Conservation (phyloP, 139 green algal species). For the Chlorella sp. region DNA sequence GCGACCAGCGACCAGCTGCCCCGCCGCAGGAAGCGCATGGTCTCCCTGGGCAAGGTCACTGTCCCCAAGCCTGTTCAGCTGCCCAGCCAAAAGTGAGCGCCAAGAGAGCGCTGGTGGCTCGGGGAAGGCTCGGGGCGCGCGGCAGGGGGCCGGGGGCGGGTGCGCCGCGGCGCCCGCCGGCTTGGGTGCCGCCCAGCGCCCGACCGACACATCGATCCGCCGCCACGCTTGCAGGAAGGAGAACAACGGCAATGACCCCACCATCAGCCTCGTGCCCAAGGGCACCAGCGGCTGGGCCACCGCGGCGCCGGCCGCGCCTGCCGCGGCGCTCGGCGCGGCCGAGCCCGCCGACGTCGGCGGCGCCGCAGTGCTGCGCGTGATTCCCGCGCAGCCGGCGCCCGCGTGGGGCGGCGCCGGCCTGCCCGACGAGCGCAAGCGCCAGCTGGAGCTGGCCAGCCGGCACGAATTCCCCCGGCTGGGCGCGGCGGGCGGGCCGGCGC, state of each 20-base stretch:
- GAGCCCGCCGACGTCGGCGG: neutral
- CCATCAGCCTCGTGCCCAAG: conserved; percentile 41
- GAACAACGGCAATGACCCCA: conserved; percentile 55
- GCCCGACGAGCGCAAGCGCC: conserved; percentile 36
- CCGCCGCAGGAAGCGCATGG: conserved; percentile 43
- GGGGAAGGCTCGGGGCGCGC: too few species aligned
- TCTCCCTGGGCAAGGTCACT: conserved; percentile 55
- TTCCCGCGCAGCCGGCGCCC: conserved; percentile 27
- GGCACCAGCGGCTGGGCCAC: conserved; percentile 17
- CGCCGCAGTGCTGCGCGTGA: conserved; percentile 12
- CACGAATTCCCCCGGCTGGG: conserved; percentile 43
- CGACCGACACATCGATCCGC: too few species aligned
- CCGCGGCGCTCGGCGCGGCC: too few species aligned
- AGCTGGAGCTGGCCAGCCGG: conserved; percentile 29
- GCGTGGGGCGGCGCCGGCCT: conserved; percentile 41
- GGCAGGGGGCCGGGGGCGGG: too few species aligned
- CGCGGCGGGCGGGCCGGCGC: neutral
- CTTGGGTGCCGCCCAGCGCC: too few species aligned
- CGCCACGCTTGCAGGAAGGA: conserved; percentile 49
- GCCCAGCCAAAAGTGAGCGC: conserved; percentile 44
- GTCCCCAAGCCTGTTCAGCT: conserved; percentile 59
- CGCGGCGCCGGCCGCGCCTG: too few species aligned
- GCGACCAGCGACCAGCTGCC: too few species aligned
- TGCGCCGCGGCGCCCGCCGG: too few species aligned
- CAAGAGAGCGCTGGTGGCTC: too few species aligned